Percentiles rank a stretch among this genome's conserved stretches.
phyloP scores from a whole-genome alignment of 495 filamentous ascomycete species.

The Chaetomium fimeti region DNA sequence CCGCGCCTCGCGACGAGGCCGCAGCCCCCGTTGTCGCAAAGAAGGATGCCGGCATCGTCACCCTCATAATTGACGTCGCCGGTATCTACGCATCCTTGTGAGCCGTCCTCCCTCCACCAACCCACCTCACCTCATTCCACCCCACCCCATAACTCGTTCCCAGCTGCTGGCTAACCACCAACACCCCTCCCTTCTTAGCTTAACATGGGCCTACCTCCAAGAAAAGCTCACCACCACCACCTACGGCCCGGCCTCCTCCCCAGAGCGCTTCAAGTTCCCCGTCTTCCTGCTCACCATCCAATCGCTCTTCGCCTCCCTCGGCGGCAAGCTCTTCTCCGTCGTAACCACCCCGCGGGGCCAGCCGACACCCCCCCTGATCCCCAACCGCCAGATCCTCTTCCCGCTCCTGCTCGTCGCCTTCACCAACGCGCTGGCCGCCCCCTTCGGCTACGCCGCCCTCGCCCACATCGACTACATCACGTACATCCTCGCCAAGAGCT shows the following conservation, averaged over 20 bases:
- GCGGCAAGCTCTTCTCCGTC: constrained; percentile 77
- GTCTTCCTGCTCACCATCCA: constrained; percentile 96
- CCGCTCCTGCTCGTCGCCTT: constrained; percentile 85
- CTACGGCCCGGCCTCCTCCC: constrained; percentile 60
- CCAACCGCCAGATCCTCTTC: constrained; percentile 64
- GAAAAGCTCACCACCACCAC: constrained; percentile 96
- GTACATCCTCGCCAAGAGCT: constrained; percentile 95
- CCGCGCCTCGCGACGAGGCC: constrained; percentile 20
- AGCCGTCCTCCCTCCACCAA: constrained; percentile 27
- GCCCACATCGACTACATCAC: constrained; percentile 98
- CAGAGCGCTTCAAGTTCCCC: constrained; percentile 82
- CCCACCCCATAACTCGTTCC: no score
- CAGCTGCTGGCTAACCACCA: neutral
- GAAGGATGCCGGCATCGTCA: constrained; percentile 56
- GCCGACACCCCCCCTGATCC: constrained; percentile 67
- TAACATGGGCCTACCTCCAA: constrained; percentile 94
- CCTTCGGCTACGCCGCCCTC: constrained; percentile 92
- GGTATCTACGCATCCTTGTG: constrained; percentile 98
- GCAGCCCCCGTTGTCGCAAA: constrained; percentile 27
- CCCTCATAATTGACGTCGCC: constrained; percentile 81
- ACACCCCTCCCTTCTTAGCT: constrained; percentile 48
- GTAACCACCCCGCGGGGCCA: constrained; percentile 56
- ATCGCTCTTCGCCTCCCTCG: constrained; percentile 80
- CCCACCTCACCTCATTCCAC: neutral
- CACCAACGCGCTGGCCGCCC: constrained; percentile 81